These are phyloP conservation scores for Geotrichum restrictum DNA, from an alignment of 1,139 yeast genomes.

Conservation along the genomic window DNA sequence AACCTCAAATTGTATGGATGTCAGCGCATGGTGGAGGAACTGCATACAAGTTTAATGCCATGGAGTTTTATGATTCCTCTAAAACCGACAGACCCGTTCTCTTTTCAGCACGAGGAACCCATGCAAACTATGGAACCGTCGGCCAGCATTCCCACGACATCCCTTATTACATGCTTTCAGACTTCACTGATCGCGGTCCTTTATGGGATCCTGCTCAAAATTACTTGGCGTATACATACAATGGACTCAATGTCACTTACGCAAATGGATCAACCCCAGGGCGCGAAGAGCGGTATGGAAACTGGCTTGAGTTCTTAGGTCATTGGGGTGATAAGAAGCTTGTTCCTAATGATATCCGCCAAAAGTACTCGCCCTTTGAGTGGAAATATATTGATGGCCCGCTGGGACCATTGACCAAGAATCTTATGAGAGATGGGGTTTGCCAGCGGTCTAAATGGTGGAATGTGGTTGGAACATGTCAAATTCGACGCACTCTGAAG, in stretches of 20 bases:
- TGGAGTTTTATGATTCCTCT: conserved; percentile 50
- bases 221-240: conserved; percentile 73
- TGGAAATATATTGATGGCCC: conserved; percentile 92
- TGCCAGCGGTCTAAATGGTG: conserved; percentile 89
- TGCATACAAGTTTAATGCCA: conserved; percentile 70
- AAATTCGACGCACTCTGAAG: conserved; percentile 64
- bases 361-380: conserved; percentile 82
- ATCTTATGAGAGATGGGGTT: conserved; percentile 60
- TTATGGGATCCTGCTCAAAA: conserved; percentile 89
- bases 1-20: conserved; percentile 94
- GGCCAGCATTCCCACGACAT: conserved; percentile 95
- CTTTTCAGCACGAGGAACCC: conserved; percentile 92
- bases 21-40: conserved; percentile 98
- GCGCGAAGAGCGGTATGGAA: conserved; percentile 60
- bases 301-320: conserved; percentile 79
- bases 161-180: conserved; percentile 85
- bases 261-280: conserved; percentile 46
- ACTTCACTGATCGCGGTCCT: conserved; percentile 91
- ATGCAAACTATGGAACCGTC: conserved; percentile 92
- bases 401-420: conserved; percentile 77
- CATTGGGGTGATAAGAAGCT: conserved; percentile 88
- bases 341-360: conserved; percentile 65
- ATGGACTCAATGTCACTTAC: conserved; percentile 48
- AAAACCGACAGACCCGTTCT: conserved; percentile 59
- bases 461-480: conserved; percentile 70